These are phyloP conservation scores for Colletotrichum liaoningense DNA, from an alignment of 2,329 filamentous ascomycete species.

Conservation along the genomic window DNA sequence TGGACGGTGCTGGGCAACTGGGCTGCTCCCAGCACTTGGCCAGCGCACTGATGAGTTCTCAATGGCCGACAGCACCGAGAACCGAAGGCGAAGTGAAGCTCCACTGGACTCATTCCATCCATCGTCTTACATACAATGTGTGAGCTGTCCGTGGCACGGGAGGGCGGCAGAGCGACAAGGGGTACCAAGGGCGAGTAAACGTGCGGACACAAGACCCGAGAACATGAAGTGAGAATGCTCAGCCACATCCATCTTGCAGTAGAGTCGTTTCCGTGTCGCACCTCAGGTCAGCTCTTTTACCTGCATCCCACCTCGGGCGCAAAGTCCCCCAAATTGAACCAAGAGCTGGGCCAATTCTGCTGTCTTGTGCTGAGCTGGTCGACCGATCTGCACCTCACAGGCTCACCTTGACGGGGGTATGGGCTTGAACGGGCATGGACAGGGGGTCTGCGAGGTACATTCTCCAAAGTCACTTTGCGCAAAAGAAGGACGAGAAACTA, in stretches of 20 bases:
- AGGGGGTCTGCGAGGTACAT: constrained; percentile 2
- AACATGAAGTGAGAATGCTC: background rate
- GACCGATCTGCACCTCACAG: constrained; percentile 4
- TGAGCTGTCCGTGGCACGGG: constrained; percentile 1
- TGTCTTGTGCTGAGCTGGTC: background rate
- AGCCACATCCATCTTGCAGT: constrained; percentile 1
- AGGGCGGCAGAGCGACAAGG: background rate
- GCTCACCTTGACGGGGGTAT: background rate
- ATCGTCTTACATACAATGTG: background rate
- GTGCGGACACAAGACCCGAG: background rate
- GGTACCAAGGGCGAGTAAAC: background rate
- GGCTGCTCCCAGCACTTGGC: constrained; percentile 4
- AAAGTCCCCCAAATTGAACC: background rate
- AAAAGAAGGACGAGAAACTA: background rate
- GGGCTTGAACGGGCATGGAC: background rate
- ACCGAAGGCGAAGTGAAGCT: background rate
- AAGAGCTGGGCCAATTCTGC: background rate
- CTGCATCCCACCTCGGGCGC: background rate
- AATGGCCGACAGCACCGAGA: constrained; percentile 13
- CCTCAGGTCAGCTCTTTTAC: background rate
- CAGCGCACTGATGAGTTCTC: constrained; percentile 25
- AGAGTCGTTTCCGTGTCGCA: background rate
- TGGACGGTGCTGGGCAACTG: background rate
- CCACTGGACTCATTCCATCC: background rate
- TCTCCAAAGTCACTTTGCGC: background rate